phyloP scores from a whole-genome alignment of 148 eudicot genomes.

The Arctostaphylos glauca region DNA sequence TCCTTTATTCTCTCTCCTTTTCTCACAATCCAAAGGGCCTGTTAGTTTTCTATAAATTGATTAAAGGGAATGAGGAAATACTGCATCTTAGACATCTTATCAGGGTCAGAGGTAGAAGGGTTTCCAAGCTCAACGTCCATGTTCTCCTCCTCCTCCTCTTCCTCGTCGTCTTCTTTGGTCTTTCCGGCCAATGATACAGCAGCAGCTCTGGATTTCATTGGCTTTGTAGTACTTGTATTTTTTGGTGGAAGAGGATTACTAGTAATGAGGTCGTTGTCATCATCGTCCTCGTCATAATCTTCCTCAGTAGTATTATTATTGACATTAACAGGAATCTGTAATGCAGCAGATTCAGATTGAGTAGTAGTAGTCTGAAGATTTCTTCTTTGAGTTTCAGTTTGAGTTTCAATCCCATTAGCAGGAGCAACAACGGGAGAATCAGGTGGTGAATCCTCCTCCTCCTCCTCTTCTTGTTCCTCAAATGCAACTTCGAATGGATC shows the following conservation, averaged over 20 bases:
- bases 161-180: conserved; percentile 73
- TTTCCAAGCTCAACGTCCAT: conserved; percentile 82
- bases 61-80: conserved; percentile 23
- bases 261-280: background rate
- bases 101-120: conserved; percentile 61
- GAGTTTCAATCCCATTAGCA: conserved; percentile 43
- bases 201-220: conserved; percentile 38
- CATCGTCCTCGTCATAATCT: conserved; percentile 20
- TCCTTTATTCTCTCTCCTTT: too few relatives aligned
- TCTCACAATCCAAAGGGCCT: too few relatives aligned
- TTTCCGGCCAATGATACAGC: conserved; percentile 30
- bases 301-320: conserved; percentile 36
- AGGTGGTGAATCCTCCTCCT: conserved; percentile 44
- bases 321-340: conserved; percentile 19
- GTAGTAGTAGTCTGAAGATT: background rate
- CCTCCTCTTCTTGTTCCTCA: conserved; percentile 68
- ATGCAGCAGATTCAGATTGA: conserved; percentile 32
- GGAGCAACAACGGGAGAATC: conserved; percentile 51
- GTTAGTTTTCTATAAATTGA: too few relatives aligned
- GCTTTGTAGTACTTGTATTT: conserved; percentile 17
- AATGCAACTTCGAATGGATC: conserved; percentile 92
- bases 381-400: background rate
- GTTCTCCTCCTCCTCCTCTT: conserved; percentile 75
- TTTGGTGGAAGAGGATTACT: conserved; percentile 7
- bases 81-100: conserved; percentile 94